Evolutionary conservation across 176 grass and related monocot genomes (phyloP).

Genomic region (Cymbopogon citratus): DNA sequence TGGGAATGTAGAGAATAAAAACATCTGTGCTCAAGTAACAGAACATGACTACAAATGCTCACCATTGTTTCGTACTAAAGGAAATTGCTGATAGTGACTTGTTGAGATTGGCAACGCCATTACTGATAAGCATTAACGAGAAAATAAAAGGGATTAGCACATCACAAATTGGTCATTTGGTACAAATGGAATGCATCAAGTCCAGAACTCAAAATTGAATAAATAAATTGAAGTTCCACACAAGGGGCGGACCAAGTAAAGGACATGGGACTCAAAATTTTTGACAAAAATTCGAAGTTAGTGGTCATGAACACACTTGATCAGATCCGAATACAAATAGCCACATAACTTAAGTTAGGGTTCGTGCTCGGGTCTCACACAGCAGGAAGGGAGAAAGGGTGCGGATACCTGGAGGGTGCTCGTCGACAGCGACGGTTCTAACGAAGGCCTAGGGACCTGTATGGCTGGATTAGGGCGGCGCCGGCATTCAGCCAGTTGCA

Average conservation of each 20-base stretch:
- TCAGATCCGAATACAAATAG: background rate
- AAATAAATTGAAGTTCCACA: background rate
- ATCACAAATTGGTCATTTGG: background rate
- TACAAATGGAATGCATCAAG: background rate
- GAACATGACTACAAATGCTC: background rate
- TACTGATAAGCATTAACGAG: background rate
- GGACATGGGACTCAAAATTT: background rate
- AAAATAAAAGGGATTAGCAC: background rate
- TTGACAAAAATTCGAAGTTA: background rate
- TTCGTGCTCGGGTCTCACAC: background rate
- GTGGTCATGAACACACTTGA: background rate
- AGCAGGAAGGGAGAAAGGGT: background rate
- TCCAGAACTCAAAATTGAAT: background rate
- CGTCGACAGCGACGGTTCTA: background rate
- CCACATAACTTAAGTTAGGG: background rate
- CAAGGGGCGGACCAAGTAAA: background rate
- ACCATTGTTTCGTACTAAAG: constrained; percentile 3
- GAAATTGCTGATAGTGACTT: constrained; percentile 1
- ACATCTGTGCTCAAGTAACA: background rate
- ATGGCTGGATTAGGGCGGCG: background rate
- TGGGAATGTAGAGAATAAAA: background rate
- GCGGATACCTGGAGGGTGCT: background rate
- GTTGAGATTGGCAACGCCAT: constrained; percentile 19
- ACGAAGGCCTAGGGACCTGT: background rate
- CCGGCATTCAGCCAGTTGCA: background rate